A percentile compares a stretch with the other conserved stretches of the same genome.
These are phyloP conservation scores for Emergomyces orientalis DNA, from an alignment of 2,329 filamentous ascomycete genomes.

Conservation along the genomic window DNA sequence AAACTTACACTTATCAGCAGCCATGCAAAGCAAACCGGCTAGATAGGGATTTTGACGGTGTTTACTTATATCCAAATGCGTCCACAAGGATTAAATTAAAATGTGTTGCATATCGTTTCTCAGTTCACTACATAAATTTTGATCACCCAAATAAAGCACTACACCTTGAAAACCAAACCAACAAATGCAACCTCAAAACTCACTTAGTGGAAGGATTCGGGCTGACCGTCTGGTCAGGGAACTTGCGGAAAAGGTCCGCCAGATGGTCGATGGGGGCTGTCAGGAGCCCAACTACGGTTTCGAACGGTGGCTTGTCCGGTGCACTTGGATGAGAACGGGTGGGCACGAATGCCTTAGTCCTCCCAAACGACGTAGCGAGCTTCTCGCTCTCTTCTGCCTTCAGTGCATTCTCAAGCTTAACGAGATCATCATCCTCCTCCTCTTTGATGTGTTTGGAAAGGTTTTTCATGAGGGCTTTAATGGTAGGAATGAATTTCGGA, in stretches of 20 bases:
- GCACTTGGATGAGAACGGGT: constrained; percentile 44
- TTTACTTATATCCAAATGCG: neutral
- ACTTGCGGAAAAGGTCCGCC: constrained; percentile 47
- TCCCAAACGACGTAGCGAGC: constrained; percentile 38
- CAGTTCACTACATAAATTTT: neutral
- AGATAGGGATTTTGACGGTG: neutral
- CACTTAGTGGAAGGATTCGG: neutral
- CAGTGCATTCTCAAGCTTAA: constrained; percentile 40
- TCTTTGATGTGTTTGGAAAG: constrained; percentile 42
- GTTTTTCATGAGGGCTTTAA: constrained; percentile 38
- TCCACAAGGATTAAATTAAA: neutral
- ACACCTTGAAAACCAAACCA: neutral
- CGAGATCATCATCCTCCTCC: constrained; percentile 44
- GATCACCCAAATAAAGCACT: neutral
- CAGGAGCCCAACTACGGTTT: constrained; percentile 47
- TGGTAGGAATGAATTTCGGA: constrained; percentile 35
- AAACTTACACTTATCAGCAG: neutral
- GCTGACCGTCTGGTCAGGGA: constrained; percentile 29
- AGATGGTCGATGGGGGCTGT: constrained; percentile 50
- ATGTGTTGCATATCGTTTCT: neutral
- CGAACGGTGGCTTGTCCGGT: constrained; percentile 46
- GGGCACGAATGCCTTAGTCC: constrained; percentile 48
- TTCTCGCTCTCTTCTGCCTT: constrained; percentile 26
- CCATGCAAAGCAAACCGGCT: neutral
- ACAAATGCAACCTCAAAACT: neutral